Conservation (phyloP, 208 protist genomes). For the Lotmaria passim region DNA sequence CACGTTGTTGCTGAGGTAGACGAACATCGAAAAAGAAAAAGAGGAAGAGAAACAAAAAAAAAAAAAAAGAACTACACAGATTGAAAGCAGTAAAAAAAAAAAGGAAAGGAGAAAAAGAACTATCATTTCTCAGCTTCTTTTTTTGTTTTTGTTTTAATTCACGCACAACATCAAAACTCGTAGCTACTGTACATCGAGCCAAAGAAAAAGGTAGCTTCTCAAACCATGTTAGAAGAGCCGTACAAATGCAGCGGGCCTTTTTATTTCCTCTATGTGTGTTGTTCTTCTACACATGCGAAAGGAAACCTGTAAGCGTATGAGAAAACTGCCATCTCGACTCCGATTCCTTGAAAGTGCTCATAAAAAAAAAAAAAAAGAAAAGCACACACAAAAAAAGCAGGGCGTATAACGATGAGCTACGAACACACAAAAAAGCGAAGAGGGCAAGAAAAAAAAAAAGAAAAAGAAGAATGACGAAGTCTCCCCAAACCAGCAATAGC, state of each 20-base stretch:
- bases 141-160: too few relatives aligned
- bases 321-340: too few relatives aligned
- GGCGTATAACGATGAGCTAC: too few relatives aligned
- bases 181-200: too few relatives aligned
- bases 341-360: too few relatives aligned
- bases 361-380: constrained; percentile 10
- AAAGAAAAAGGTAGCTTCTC: too few relatives aligned
- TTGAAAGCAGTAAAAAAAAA: constrained; percentile 18
- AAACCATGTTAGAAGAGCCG: too few relatives aligned
- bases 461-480: too few relatives aligned
- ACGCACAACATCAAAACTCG: background rate
- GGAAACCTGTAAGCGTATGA: too few relatives aligned
- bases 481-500: background rate
- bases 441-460: background rate
- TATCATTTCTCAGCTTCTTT: too few relatives aligned
- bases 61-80: constrained; percentile 14
- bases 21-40: background rate
- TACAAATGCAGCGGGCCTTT: background rate
- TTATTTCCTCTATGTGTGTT: background rate
- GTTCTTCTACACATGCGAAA: background rate
- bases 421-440: too few relatives aligned
- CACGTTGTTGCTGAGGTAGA: too few relatives aligned
- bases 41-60: constrained; percentile 17
- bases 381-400: background rate
- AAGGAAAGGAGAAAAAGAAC: constrained; percentile 21